These are phyloP conservation scores for Rhipidocladum racemiflorum DNA, from an alignment of 176 grass and related monocot species.

Conservation along the genomic window DNA sequence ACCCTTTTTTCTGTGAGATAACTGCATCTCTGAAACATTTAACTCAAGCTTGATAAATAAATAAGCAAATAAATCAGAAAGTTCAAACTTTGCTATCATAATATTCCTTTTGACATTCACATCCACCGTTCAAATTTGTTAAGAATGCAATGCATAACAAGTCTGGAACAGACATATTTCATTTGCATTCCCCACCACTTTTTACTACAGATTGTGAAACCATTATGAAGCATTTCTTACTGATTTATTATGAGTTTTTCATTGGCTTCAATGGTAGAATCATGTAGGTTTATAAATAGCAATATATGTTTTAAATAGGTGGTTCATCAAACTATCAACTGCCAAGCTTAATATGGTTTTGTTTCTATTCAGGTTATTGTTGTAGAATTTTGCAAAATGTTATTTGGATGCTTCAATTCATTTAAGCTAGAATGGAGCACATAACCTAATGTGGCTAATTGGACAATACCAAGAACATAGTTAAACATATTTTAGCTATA, in stretches of 20 bases:
- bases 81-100: not conserved
- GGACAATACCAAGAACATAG: not conserved
- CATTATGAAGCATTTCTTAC: not conserved
- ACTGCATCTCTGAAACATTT: too few relatives aligned
- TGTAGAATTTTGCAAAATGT: slow-evolving; percentile 14
- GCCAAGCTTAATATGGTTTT: slow-evolving; percentile 5
- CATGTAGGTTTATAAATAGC: not conserved
- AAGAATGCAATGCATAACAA: not conserved
- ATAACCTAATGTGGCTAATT: slow-evolving; percentile 14
- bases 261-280: slow-evolving; percentile 3
- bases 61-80: not conserved
- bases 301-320: slow-evolving; percentile 1
- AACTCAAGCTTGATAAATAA: not conserved
- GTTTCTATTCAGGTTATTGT: not conserved
- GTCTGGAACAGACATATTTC: not conserved
- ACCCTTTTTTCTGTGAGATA: not conserved
- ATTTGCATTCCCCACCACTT: not conserved
- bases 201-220: not conserved
- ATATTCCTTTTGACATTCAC: not conserved
- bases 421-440: slow-evolving; percentile 5
- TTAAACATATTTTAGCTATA: not conserved
- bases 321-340: not conserved
- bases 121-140: not conserved
- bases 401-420: slow-evolving; percentile 18
- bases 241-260: not conserved